Percentiles rank a stretch among this genome's conserved stretches.
These are phyloP conservation scores for Eucalyptus regnans DNA, from an alignment of 345 rosid genomes.

Conservation along the genomic window DNA sequence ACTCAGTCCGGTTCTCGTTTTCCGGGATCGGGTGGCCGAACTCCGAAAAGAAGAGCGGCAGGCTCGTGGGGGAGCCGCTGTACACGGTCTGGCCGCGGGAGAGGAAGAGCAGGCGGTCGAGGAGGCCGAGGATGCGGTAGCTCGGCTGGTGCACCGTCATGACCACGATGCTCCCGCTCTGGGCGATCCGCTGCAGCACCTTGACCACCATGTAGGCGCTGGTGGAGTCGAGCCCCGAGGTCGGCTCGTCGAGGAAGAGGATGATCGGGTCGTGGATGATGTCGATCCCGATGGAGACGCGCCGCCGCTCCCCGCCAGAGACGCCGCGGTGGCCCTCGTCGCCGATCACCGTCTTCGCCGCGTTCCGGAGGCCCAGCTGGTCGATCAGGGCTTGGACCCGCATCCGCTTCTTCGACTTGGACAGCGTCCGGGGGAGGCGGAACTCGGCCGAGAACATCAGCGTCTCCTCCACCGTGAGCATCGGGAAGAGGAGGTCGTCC, in stretches of 20 bases:
- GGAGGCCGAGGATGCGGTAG: constrained; percentile 60
- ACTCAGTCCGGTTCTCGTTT: constrained; percentile 79
- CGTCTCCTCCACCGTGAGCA: constrained; percentile 88
- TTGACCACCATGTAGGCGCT: constrained; percentile 97
- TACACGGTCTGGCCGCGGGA: constrained; percentile 93
- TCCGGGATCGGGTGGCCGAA: constrained; percentile 91
- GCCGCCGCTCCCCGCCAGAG: constrained; percentile 85
- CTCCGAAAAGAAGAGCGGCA: constrained; percentile 54
- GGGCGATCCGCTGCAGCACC: constrained; percentile 82
- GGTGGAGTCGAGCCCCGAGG: constrained; percentile 91
- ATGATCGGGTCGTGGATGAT: constrained; percentile 87
- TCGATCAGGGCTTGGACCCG: constrained; percentile 81
- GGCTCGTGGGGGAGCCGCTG: constrained; percentile 65
- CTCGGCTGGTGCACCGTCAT: constrained; percentile 98
- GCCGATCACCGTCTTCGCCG: constrained; percentile 78
- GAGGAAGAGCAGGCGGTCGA: constrained; percentile 65
- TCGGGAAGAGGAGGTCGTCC: constrained; percentile 75
- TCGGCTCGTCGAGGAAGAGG: constrained; percentile 86
- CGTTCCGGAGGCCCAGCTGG: constrained; percentile 76
- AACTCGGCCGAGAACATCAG: constrained; percentile 91
- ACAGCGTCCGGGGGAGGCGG: constrained; percentile 59
- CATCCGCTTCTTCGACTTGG: constrained; percentile 61
- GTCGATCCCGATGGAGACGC: constrained; percentile 89
- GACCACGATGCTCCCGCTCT: constrained; percentile 84
- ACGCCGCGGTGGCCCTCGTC: constrained; percentile 97